Base-by-base conservation (phyloP, 2,329 filamentous ascomycete species). In the Phialophora chinensis region DNA sequence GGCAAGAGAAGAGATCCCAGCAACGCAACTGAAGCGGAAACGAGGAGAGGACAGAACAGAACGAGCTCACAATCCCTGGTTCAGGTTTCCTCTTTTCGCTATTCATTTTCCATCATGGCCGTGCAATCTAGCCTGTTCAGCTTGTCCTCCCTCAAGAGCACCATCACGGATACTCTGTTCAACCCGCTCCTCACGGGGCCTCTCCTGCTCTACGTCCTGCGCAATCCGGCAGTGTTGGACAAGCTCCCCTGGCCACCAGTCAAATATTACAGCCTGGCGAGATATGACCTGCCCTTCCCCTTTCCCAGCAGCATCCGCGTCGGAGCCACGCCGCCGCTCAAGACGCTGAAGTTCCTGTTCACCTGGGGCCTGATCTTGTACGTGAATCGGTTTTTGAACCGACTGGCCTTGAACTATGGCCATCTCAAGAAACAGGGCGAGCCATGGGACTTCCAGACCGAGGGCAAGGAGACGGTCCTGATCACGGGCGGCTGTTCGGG, bases 401-500 rank as follows among this genome's bases (percentile, higher is more conserved):
- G 79, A 1, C 79, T 82, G 11, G 79, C 80, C 3, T 65, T 81
- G 57, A 85, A 73, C 27, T 65, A 66, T 29, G 70, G 71, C 85
- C 74, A 85, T 83, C 58, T 75, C 69, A 54, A 64, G 71, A 54
- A 71, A 70, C 25, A 78, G 77, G 68, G 68, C 2, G 66, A 23
- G 23, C 58, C 65, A 20, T 73, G 71, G 71, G 59, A 64, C n/a
- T 73, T 71, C 66, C 71, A 72, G 44, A 78, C 77, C 54, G 72
- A 78, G 71, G 92, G 90, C 89, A 84, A 83, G 10, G 72, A 73
- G 54, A 63, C 67, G 23, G 69, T 73, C 27, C 20, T 73, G 29
- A 66, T 72, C 64, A 69, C 91, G 0, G 91, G 59, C 31, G 91
- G 91, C 7, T 87, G 88, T 50, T 86, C 87, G 63, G 91, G 91